Evolutionary conservation across 495 filamentous ascomycete species (phyloP).

Genomic region (Zalerion maritima): DNA sequence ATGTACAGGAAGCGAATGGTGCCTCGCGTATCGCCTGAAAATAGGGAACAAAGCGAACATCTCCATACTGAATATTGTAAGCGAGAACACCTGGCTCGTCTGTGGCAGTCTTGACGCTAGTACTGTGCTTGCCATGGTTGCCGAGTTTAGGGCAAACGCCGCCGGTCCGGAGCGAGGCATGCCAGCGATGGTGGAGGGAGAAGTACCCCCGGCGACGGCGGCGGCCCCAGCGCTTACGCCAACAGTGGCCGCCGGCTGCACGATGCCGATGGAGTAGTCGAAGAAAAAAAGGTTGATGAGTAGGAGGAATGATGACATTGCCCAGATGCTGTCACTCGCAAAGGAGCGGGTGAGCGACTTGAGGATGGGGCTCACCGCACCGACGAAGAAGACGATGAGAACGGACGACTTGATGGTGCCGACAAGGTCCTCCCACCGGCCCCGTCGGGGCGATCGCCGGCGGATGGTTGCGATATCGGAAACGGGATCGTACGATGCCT

Average conservation of each 20-base stretch:
- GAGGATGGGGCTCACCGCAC: slow-evolving; percentile 84
- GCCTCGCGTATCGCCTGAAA: slow-evolving; percentile 73
- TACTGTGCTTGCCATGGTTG: slow-evolving; percentile 86
- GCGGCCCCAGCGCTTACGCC: slow-evolving; percentile 39
- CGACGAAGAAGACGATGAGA: slow-evolving; percentile 80
- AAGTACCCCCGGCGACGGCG: slow-evolving; percentile 1
- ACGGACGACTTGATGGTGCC: slow-evolving; percentile 68
- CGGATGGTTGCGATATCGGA: slow-evolving; percentile 2
- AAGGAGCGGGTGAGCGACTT: slow-evolving; percentile 89
- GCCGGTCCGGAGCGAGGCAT: slow-evolving; percentile 53
- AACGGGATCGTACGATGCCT: slow-evolving; percentile 4
- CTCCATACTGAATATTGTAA: slow-evolving; percentile 92
- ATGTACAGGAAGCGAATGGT: slow-evolving; percentile 74
- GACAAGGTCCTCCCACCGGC: slow-evolving; percentile 20
- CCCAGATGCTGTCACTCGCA: slow-evolving; percentile 86
- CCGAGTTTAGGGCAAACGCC: slow-evolving; percentile 83
- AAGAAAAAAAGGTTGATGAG: slow-evolving; percentile 95
- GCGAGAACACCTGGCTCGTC: slow-evolving; percentile 87
- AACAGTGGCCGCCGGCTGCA: slow-evolving; percentile 36
- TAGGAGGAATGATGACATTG: slow-evolving; percentile 83
- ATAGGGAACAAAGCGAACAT: slow-evolving; percentile 95
- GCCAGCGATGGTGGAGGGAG: slow-evolving; percentile 11
- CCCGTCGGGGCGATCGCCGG: slow-evolving; percentile 8
- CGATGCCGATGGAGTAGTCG: slow-evolving; percentile 78
- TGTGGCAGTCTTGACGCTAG: slow-evolving; percentile 74